A percentile compares a stretch with the other conserved stretches of the same genome.
phyloP scores from a whole-genome alignment of 768 basidiomycete genomes.

The Omphalotus guepiniiformis region DNA sequence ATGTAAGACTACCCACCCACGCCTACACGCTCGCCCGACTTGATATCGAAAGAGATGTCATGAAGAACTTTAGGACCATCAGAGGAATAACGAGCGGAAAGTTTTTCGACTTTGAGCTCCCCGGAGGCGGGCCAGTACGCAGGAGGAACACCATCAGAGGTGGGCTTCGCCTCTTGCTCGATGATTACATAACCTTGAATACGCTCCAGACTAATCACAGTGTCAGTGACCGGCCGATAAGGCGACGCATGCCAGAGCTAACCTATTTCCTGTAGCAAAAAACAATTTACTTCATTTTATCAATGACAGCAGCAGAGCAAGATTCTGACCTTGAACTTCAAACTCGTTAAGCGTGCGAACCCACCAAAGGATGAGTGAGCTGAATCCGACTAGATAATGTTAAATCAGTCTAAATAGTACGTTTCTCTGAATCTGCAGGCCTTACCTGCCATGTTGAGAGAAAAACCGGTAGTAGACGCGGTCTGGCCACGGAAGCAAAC shows the following conservation, averaged over 20 bases:
- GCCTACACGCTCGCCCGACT: constrained; percentile 55
- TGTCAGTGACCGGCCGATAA: not conserved
- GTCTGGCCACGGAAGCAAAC: constrained; percentile 22
- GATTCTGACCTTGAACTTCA: constrained; percentile 18
- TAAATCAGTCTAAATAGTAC: not conserved
- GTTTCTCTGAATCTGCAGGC: not conserved
- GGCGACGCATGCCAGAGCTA: not conserved
- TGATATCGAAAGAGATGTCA: constrained; percentile 47
- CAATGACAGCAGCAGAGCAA: not conserved
- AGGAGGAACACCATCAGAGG: constrained; percentile 38
- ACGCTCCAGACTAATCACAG: constrained; percentile 14
- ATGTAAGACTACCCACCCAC: constrained; percentile 25
- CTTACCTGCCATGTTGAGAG: constrained; percentile 32
- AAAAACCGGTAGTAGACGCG: constrained; percentile 30
- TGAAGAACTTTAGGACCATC: constrained; percentile 50
- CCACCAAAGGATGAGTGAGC: constrained; percentile 14
- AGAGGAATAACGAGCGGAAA: constrained; percentile 46
- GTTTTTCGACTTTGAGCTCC: constrained; percentile 42
- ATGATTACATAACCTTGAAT: constrained; percentile 33
- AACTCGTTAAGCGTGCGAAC: constrained; percentile 20
- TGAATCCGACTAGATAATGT: constrained; percentile 9
- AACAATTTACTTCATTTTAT: not conserved
- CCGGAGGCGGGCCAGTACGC: constrained; percentile 60
- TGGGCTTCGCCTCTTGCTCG: constrained; percentile 36
- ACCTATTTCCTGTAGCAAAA: constrained; percentile 11